Percentiles rank a stretch among this genome's conserved stretches.
phyloP scores from a whole-genome alignment of 306 rosid species.

The Vicia sativa region DNA sequence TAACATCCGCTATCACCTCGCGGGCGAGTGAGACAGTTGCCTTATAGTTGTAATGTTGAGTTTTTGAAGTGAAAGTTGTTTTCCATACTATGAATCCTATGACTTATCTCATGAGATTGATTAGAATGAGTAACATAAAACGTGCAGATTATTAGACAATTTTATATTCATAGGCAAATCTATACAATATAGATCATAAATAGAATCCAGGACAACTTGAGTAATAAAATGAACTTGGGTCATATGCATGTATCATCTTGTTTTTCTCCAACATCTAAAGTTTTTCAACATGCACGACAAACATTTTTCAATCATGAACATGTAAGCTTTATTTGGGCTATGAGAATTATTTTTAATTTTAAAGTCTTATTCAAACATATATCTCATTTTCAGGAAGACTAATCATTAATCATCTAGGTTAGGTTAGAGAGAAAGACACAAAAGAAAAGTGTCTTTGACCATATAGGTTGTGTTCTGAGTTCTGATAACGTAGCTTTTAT shows the following conservation, averaged over 20 bases:
- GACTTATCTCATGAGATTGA: too few species aligned
- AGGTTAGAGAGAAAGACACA: neutral
- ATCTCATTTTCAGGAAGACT: slow-evolving; percentile 42
- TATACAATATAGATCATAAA: too few species aligned
- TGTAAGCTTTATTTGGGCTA: slow-evolving; percentile 24
- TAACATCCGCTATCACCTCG: too few species aligned
- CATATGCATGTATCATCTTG: neutral
- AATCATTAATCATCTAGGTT: slow-evolving; percentile 18
- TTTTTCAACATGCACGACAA: slow-evolving; percentile 3
- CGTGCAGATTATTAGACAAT: too few species aligned
- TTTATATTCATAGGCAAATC: too few species aligned
- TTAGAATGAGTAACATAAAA: too few species aligned
- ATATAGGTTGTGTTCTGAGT: neutral
- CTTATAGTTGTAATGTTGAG: too few species aligned
- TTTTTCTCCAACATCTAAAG: slow-evolving; percentile 1
- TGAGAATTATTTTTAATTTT: slow-evolving; percentile 26
- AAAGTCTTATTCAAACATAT: slow-evolving; percentile 6
- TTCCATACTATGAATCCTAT: too few species aligned
- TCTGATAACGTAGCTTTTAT: neutral
- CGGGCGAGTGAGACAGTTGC: too few species aligned
- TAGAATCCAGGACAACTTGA: too few species aligned
- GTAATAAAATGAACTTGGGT: neutral
- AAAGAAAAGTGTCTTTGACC: slow-evolving; percentile 32
- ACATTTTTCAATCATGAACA: slow-evolving; percentile 34
- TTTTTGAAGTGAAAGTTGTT: too few species aligned